Evolutionary conservation across 129 eudicot species (phyloP).

Genomic region (Chrysanthemum seticuspe): DNA sequence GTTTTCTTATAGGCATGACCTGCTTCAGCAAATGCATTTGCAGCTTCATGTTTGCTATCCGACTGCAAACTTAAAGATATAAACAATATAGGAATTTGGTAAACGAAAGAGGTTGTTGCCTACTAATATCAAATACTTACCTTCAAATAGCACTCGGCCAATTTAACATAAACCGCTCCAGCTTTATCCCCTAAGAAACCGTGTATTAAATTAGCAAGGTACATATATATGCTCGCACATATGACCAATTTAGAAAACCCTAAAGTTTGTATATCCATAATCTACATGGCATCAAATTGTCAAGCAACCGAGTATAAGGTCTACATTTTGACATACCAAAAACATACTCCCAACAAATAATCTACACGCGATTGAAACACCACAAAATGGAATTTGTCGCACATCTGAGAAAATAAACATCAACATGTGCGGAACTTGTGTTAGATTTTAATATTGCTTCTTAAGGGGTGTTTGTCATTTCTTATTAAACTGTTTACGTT

Average conservation of each 20-base stretch:
- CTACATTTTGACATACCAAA: background rate
- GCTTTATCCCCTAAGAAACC: slow-evolving; percentile 87
- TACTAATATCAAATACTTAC: slow-evolving; percentile 25
- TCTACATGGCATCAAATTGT: background rate
- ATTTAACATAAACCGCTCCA: slow-evolving; percentile 69
- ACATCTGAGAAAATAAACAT: background rate
- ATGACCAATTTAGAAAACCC: background rate
- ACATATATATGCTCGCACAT: background rate
- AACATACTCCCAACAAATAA: background rate
- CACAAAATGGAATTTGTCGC: background rate
- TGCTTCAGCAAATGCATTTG: slow-evolving; percentile 78
- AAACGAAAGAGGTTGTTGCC: background rate
- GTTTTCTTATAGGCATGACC: slow-evolving; percentile 81
- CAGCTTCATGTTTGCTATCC: slow-evolving; percentile 97
- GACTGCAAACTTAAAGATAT: slow-evolving; percentile 38
- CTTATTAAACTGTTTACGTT: background rate
- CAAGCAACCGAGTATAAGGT: slow-evolving; percentile 1
- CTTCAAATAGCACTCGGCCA: slow-evolving; percentile 77
- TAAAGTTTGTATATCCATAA: slow-evolving; percentile 8
- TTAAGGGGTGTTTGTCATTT: background rate
- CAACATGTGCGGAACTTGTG: background rate
- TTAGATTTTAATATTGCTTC: background rate
- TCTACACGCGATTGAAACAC: background rate
- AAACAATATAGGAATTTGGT: slow-evolving; percentile 1
- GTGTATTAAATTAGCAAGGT: background rate